phyloP scores from a whole-genome alignment of 2,329 filamentous ascomycete species.

The Rhynchosporium agropyri region DNA sequence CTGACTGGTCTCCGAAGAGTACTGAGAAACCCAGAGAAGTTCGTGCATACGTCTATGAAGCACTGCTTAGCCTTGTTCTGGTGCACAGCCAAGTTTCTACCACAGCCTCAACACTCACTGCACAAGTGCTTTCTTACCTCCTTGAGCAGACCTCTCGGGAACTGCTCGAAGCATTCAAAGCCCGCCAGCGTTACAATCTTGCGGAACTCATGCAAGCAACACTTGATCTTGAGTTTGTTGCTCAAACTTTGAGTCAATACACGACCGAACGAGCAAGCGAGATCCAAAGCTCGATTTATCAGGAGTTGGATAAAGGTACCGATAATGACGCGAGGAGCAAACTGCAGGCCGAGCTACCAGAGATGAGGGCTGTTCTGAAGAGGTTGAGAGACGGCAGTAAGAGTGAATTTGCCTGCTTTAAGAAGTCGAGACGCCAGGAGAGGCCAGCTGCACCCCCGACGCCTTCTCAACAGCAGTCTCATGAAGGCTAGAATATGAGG shows the following conservation, averaged over 20 bases:
- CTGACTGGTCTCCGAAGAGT: slow-evolving; percentile 69
- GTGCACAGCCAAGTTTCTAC: slow-evolving; percentile 89
- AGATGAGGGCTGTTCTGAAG: slow-evolving; percentile 88
- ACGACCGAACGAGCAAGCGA: slow-evolving; percentile 81
- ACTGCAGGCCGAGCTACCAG: slow-evolving; percentile 84
- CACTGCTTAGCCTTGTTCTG: slow-evolving; percentile 81
- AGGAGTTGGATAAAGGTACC: slow-evolving; percentile 85
- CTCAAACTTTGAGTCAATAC: slow-evolving; percentile 89
- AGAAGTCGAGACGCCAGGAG: slow-evolving; percentile 49
- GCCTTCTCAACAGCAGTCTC: slow-evolving; percentile 5
- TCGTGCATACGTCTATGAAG: slow-evolving; percentile 85
- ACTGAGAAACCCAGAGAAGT: slow-evolving; percentile 69
- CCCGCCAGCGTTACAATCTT: slow-evolving; percentile 69
- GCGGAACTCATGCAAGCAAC: slow-evolving; percentile 93
- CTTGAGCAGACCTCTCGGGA: slow-evolving; percentile 79
- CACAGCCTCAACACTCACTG: slow-evolving; percentile 73
- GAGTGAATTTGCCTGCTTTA: slow-evolving; percentile 87
- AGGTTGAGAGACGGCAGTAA: slow-evolving; percentile 77
- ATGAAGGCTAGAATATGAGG: slow-evolving; percentile 4
- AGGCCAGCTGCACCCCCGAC: slow-evolving; percentile 2
- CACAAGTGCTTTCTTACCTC: slow-evolving; percentile 81
- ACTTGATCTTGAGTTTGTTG: slow-evolving; percentile 94
- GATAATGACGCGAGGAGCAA: slow-evolving; percentile 80
- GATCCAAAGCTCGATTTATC: slow-evolving; percentile 87
- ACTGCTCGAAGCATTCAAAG: slow-evolving; percentile 78